These are phyloP conservation scores for Pythium angustatum DNA, from an alignment of 352 stramenopile genomes.

Conservation along the genomic window DNA sequence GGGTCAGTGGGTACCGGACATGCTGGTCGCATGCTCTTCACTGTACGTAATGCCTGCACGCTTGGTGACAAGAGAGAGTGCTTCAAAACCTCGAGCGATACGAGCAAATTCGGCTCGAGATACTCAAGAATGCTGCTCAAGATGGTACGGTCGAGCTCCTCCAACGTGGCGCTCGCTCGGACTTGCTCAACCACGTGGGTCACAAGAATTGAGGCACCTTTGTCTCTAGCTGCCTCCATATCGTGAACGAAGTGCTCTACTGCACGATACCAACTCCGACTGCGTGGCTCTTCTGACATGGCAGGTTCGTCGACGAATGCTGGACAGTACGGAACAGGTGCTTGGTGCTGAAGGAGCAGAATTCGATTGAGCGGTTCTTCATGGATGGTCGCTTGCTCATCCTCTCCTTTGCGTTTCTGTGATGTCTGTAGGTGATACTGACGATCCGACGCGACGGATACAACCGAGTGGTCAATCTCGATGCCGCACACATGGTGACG, in stretches of 20 bases:
- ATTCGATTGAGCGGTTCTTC: neutral
- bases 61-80: neutral
- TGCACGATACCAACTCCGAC: neutral
- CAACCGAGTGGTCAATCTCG: constrained; percentile 12
- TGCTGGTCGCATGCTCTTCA: neutral
- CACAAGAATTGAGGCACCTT: neutral
- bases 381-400: neutral
- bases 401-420: neutral
- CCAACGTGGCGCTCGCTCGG: neutral
- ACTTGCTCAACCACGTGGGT: neutral
- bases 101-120: neutral
- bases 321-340: neutral
- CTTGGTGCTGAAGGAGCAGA: neutral
- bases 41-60: neutral
- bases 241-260: neutral
- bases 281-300: neutral
- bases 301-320: neutral
- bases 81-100: neutral
- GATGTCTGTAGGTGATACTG: neutral
- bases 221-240: neutral
- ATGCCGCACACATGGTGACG: constrained; percentile 19
- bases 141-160: neutral
- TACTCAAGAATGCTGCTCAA: neutral
- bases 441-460: neutral
- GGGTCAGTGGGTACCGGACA: no score